Conservation (phyloP, 208 protist species). For the Wallacemonas collosoma region DNA sequence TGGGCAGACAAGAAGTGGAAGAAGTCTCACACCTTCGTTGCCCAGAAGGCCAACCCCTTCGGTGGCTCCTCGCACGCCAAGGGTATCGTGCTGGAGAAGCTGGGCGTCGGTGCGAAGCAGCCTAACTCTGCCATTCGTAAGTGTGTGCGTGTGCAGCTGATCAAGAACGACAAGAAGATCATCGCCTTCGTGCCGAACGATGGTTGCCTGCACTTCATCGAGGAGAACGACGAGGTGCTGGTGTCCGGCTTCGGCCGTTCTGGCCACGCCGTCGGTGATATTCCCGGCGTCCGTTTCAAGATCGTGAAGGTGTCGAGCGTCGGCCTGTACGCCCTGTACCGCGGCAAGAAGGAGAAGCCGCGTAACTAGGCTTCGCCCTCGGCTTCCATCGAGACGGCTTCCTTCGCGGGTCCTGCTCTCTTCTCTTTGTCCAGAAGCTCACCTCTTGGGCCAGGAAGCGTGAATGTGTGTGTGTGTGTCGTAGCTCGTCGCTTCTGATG, state of each 20-base stretch:
- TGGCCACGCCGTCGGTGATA: constrained; percentile 99
- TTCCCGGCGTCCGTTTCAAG: constrained; percentile 99
- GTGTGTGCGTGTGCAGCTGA: constrained; percentile 99
- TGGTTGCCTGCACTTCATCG: constrained; percentile 99
- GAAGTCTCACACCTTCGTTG: constrained; percentile 95
- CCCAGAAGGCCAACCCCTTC: constrained; percentile 98
- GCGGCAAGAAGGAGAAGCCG: constrained; percentile 99
- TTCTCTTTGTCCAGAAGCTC: too few relatives aligned
- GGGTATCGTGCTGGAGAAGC: constrained; percentile 99
- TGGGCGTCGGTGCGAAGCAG: constrained; percentile 99
- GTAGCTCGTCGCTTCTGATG: too few relatives aligned
- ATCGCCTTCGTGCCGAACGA: constrained; percentile 99
- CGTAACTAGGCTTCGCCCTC: constrained; percentile 79
- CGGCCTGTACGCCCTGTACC: constrained; percentile 97
- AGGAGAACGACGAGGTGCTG: constrained; percentile 99
- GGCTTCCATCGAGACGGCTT: background rate
- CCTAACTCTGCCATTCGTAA: constrained; percentile 99
- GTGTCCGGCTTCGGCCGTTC: constrained; percentile 99
- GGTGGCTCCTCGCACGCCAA: constrained; percentile 98
- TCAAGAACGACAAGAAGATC: constrained; percentile 99
- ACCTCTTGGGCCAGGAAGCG: too few relatives aligned
- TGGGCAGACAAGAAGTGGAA: constrained; percentile 99
- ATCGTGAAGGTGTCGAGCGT: constrained; percentile 99
- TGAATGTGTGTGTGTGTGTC: too few relatives aligned
- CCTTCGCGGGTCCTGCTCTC: background rate